Conservation (phyloP, 768 basidiomycete genomes). For the Trametes gibbosa region DNA sequence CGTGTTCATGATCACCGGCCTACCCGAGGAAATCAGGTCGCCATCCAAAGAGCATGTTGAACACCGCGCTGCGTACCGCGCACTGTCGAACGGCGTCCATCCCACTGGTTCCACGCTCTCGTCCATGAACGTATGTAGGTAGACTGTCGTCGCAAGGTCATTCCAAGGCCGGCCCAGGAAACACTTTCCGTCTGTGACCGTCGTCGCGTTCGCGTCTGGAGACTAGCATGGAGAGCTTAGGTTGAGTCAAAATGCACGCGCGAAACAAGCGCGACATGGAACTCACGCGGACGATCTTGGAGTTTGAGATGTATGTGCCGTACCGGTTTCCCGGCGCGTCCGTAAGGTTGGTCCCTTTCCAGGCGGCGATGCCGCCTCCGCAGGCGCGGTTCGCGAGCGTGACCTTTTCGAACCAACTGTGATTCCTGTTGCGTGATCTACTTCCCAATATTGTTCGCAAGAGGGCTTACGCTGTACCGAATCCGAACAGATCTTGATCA, state of each 20-base stretch:
- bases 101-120: slow-evolving; percentile 49
- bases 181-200: slow-evolving; percentile 42
- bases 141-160: slow-evolving; percentile 52
- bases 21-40: slow-evolving; percentile 17
- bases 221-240: slow-evolving; percentile 36
- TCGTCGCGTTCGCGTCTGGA: slow-evolving; percentile 53
- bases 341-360: slow-evolving; percentile 57
- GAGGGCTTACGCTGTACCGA: slow-evolving; percentile 51
- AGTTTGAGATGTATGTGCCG: slow-evolving; percentile 55
- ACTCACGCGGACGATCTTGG: slow-evolving; percentile 48
- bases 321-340: slow-evolving; percentile 50
- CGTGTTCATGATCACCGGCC: slow-evolving; percentile 48
- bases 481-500: slow-evolving; percentile 51
- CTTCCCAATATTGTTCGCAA: background rate
- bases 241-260: slow-evolving; percentile 20
- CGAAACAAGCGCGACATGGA: background rate
- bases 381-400: slow-evolving; percentile 59
- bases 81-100: slow-evolving; percentile 47
- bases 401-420: slow-evolving; percentile 58
- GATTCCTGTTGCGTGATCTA: background rate
- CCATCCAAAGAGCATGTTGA: background rate
- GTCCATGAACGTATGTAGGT: slow-evolving; percentile 56
- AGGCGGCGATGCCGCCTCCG: slow-evolving; percentile 64
- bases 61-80: slow-evolving; percentile 31
- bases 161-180: slow-evolving; percentile 71